Conservation (phyloP, 2,329 filamentous ascomycete genomes). For the Hyphodiscus sp. region DNA sequence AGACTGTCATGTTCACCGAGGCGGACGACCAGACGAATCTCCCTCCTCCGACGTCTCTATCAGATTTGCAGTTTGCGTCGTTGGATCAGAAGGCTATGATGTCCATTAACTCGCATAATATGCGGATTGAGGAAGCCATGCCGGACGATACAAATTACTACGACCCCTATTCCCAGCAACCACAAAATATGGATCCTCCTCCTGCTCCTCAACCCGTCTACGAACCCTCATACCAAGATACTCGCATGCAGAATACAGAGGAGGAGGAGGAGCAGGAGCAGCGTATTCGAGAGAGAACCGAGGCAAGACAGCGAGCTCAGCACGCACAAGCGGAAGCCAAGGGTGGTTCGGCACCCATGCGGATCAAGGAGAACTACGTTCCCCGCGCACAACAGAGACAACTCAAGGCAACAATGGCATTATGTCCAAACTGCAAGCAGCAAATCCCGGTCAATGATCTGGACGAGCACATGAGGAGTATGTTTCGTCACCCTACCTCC, state of each 20-base stretch:
- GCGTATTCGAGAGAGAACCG: slow-evolving; percentile 56
- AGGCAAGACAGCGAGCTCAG: slow-evolving; percentile 58
- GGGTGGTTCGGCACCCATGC: slow-evolving; percentile 64
- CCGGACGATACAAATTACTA: slow-evolving; percentile 65
- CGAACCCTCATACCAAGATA: slow-evolving; percentile 29
- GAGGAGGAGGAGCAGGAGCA: slow-evolving; percentile 57
- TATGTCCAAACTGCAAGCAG: slow-evolving; percentile 92
- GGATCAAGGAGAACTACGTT: slow-evolving; percentile 89
- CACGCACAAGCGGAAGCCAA: slow-evolving; percentile 74
- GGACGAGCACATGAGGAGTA: slow-evolving; percentile 85
- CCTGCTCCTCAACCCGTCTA: slow-evolving; percentile 31
- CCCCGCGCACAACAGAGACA: slow-evolving; percentile 71
- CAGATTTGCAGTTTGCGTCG: slow-evolving; percentile 88
- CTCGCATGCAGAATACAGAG: slow-evolving; percentile 25
- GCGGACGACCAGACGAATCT: slow-evolving; percentile 80
- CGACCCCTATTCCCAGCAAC: slow-evolving; percentile 39
- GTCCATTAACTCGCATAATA: slow-evolving; percentile 66
- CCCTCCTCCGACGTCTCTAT: slow-evolving; percentile 80
- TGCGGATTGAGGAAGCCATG: slow-evolving; percentile 92
- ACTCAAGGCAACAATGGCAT: slow-evolving; percentile 57
- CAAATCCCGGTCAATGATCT: slow-evolving; percentile 82
- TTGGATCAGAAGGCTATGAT: slow-evolving; percentile 92
- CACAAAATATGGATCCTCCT: slow-evolving; percentile 36
- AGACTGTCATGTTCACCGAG: slow-evolving; percentile 89
- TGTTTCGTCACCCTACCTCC: slow-evolving; percentile 22